Evolutionary conservation across 129 eudicot genomes (phyloP), one percentile per base, ranked within the genome.

Genomic region (Dittrichia graveolens): DNA sequence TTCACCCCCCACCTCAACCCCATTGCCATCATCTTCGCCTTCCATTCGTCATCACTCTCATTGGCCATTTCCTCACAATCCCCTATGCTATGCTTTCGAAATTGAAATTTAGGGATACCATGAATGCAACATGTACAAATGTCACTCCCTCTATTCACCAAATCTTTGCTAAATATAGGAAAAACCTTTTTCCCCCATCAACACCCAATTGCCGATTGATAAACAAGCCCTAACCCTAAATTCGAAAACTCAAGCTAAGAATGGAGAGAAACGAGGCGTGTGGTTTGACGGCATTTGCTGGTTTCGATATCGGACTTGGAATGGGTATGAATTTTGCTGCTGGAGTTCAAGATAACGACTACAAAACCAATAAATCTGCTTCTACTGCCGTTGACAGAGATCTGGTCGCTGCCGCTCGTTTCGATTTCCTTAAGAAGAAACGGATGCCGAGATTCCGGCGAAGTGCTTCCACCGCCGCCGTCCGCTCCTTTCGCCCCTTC

Each of bases 211-310:
- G 58, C 71, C 67, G 54, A 60, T 46, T 39, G 42, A 42, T 41
- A 46, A 18, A 57, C 4, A 54, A 72, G 70, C 82, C 61, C 77
- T 79, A 77, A 77, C 57, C 76, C 71, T 76, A 77, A 49, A 4
- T 8, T 42, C 31, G 11, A 34, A 59, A 43, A 57, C 55, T 56
- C 3, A 38, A 44, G 0, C 3, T 38, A 19, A 34, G 5, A 12
- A 82, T 82, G 90, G 85, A 78, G 86, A 75, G 74, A 79, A 88
- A 72, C 90, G 86, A 85, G 95, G 94, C 94, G 18, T 83, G 53
- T 78, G 73, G 77, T 5, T 18, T 76, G 39, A 40, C 61, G 57
- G 80, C 85, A 80, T 78, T 71, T 82, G 87, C 69, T 66, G 85
- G 68, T 5, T 70, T 53, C 11, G 78, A 54, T 8, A 60, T 78